Base-by-base conservation (phyloP, 108 stramenopile genomes). In the Cyclostephanos invisitatus region DNA sequence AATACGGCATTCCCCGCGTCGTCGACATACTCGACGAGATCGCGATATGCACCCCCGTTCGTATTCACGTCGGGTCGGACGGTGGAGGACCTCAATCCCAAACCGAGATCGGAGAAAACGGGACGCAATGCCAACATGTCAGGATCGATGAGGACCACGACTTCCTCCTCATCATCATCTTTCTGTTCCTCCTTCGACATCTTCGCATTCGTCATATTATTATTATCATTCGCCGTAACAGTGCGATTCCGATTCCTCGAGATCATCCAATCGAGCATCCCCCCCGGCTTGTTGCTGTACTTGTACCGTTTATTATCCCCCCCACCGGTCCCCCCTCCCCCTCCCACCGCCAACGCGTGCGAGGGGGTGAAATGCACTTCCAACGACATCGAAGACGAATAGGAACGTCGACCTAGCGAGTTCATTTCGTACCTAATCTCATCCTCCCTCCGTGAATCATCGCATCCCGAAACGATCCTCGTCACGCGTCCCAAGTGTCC, bases 221-320 rank as follows among this genome's bases (percentile, higher is more conserved):
- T 32, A 2, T 2, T 32, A 3, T 32, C 4, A 2, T 2, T 46
- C 12, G 12, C 1, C 44, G 44, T 15, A 3, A 2, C 14, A 7
- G 8, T 40, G 44, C 44, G 44, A 46, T 46, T 46, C n/a, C n/a
- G n/a, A 40, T 40, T 40, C 40, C 10, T 11, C 10, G 40, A 3
- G 40, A 74, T 75, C 29, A 97, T 80, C 87, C 86, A 98, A 76
- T 95, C 92, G 25, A 80, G 69, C 47, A 94, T 53, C 7, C 95
- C 97, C 21, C 72, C 90, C 0, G 97, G 97, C 73, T 98, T 98
- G 83, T 98, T 98, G 82, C 84, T 95, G 73, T 90, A 96, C 25
- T 94, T 89, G 77, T 91, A 95, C 7, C 54, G 72, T 0, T 44
- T 64, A 4, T 3, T 4, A 2, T 32, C 32, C 32, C 32, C 32